Evolutionary conservation across 495 filamentous ascomycete genomes (phyloP).

Genomic region (Penicillium riverlandense): DNA sequence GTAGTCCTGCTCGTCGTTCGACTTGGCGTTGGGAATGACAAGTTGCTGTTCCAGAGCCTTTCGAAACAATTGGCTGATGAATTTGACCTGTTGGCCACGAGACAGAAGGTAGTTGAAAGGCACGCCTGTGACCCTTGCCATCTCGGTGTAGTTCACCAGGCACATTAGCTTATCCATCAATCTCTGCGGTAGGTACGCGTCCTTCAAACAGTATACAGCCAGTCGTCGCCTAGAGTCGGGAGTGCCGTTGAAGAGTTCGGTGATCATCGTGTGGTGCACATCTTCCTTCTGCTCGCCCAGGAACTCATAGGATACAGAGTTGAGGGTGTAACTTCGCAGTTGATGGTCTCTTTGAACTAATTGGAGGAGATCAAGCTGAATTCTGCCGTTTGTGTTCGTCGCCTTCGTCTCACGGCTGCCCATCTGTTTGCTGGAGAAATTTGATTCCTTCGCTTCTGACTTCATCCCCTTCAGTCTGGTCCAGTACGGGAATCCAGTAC

Average conservation of each 20-base stretch:
- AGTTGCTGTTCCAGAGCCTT: slow-evolving; percentile 88
- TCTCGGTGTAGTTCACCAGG: slow-evolving; percentile 96
- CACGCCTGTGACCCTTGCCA: slow-evolving; percentile 98
- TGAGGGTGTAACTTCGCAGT: slow-evolving; percentile 91
- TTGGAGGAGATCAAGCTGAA: slow-evolving; percentile 91
- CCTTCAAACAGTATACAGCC: slow-evolving; percentile 95
- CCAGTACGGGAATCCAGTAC: slow-evolving; percentile 72
- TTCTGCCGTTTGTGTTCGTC: slow-evolving; percentile 88
- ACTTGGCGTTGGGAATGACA: slow-evolving; percentile 78
- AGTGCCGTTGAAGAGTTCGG: slow-evolving; percentile 91
- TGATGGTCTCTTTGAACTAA: slow-evolving; percentile 91
- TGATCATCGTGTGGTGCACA: slow-evolving; percentile 98
- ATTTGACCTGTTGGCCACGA: slow-evolving; percentile 93
- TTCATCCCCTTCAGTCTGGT: slow-evolving; percentile 59
- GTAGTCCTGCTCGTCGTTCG: slow-evolving; percentile 73
- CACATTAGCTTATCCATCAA: slow-evolving; percentile 98
- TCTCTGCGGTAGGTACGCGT: slow-evolving; percentile 90
- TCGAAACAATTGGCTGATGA: slow-evolving; percentile 93
- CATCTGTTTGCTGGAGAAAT: slow-evolving; percentile 98
- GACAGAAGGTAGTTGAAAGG: slow-evolving; percentile 93
- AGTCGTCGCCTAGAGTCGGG: slow-evolving; percentile 83
- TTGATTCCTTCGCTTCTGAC: slow-evolving; percentile 66
- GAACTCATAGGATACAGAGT: slow-evolving; percentile 95
- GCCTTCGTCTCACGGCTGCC: slow-evolving; percentile 89
- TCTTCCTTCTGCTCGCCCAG: slow-evolving; percentile 98